A percentile compares a stretch with the other conserved stretches of the same genome.
Conservation (phyloP, 805 yeast species). For the Debaryomyces prosopidis region DNA sequence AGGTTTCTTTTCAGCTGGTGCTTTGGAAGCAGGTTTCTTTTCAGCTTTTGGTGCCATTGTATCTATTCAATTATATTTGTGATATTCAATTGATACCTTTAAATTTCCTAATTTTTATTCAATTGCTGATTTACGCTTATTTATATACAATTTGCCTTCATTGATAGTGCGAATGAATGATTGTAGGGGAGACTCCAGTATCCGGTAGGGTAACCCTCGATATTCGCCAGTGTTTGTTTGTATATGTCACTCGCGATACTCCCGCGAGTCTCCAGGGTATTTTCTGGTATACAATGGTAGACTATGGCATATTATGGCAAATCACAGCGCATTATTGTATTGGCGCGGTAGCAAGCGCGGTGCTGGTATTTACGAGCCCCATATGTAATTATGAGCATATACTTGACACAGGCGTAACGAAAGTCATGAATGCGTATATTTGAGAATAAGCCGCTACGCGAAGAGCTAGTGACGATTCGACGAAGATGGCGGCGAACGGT, state of each 20-base stretch:
- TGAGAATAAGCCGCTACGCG: background rate
- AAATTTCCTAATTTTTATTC: background rate
- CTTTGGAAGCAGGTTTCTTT: constrained; percentile 89
- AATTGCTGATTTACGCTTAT: constrained; percentile 7
- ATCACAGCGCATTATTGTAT: too few species aligned
- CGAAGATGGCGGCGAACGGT: background rate
- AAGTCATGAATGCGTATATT: background rate
- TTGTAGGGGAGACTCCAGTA: background rate
- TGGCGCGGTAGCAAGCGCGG: background rate
- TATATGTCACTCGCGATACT: background rate
- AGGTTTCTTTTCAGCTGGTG: constrained; percentile 95
- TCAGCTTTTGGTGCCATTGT: constrained; percentile 71
- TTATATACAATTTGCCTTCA: constrained; percentile 9
- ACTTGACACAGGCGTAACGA: background rate
- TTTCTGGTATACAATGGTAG: too few species aligned
- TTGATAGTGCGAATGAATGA: background rate
- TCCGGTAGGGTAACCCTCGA: constrained; percentile 1
- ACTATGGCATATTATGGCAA: too few species aligned
- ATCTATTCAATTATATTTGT: constrained; percentile 1
- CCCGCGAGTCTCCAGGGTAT: background rate
- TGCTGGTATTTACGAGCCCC: background rate
- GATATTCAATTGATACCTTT: background rate
- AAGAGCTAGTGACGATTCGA: background rate
- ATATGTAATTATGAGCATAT: background rate
- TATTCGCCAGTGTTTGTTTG: background rate